phyloP scores from a whole-genome alignment of 495 filamentous ascomycete species.

The Saxophila tyrrhenica region DNA sequence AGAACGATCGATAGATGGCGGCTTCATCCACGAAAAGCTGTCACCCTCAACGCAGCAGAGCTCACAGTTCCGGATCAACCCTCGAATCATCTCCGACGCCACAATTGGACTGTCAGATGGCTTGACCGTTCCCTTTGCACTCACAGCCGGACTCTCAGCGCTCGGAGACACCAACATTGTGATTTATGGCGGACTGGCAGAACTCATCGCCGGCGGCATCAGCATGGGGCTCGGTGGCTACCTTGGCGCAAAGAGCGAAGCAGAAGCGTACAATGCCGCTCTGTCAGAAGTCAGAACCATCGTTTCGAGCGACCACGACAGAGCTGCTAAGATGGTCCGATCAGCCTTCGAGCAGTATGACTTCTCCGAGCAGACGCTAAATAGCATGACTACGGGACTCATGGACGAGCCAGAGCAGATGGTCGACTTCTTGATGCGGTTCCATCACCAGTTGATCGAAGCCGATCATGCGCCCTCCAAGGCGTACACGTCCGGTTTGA shows the following conservation, averaged over 20 bases:
- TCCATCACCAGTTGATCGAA: constrained; percentile 11
- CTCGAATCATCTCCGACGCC: constrained; percentile 20
- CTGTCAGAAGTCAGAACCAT: constrained; percentile 8
- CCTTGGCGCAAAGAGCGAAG: constrained; percentile 61
- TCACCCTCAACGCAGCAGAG: neutral
- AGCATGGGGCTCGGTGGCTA: constrained; percentile 42
- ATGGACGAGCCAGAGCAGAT: neutral
- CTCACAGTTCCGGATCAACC: constrained; percentile 8
- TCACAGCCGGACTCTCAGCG: constrained; percentile 34
- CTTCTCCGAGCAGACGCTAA: constrained; percentile 4
- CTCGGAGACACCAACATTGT: constrained; percentile 45
- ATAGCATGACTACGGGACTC: neutral
- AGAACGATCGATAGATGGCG: neutral
- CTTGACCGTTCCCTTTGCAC: constrained; percentile 22
- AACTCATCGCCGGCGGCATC: constrained; percentile 47
- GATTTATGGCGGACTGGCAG: constrained; percentile 47
- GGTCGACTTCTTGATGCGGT: constrained; percentile 20
- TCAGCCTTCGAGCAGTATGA: constrained; percentile 8
- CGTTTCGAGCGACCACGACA: constrained; percentile 5
- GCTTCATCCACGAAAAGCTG: neutral
- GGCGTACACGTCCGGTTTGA: constrained; percentile 31
- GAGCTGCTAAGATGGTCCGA: constrained; percentile 2
- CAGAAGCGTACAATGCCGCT: constrained; percentile 20
- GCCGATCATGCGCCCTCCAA: constrained; percentile 7
- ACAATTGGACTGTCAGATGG: constrained; percentile 22